These are phyloP conservation scores for Aureobasidium uvarum DNA, from an alignment of 2,329 filamentous ascomycete species.

Conservation along the genomic window DNA sequence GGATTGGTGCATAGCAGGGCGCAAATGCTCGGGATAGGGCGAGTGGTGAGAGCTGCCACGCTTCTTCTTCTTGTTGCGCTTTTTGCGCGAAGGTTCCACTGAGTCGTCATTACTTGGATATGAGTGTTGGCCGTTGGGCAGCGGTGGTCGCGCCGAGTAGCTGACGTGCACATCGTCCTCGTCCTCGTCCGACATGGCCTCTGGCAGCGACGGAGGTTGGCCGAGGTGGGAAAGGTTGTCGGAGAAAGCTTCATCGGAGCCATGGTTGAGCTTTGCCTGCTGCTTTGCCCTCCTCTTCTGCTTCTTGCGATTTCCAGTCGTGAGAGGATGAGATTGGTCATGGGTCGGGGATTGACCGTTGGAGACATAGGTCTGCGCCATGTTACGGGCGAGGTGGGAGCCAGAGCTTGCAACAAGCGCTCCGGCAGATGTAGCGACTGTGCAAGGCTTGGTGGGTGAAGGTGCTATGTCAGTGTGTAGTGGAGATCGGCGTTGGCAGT, in stretches of 20 bases:
- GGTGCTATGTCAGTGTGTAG: slow-evolving; percentile 19
- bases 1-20: slow-evolving; percentile 30
- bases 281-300: slow-evolving; percentile 86
- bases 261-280: slow-evolving; percentile 57
- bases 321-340: slow-evolving; percentile 36
- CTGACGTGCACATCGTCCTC: slow-evolving; percentile 40
- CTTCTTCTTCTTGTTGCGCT: slow-evolving; percentile 30
- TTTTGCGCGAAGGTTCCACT: slow-evolving; percentile 20
- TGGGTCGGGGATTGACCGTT: slow-evolving; percentile 29
- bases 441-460: background rate
- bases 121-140: slow-evolving; percentile 44
- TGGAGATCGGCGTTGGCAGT: slow-evolving; percentile 13
- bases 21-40: slow-evolving; percentile 13
- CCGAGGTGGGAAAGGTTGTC: slow-evolving; percentile 39
- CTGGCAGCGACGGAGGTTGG: slow-evolving; percentile 32
- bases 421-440: background rate
- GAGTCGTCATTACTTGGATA: slow-evolving; percentile 13
- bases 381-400: slow-evolving; percentile 30
- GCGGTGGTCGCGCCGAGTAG: slow-evolving; percentile 32
- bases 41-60: background rate
- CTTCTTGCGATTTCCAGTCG: slow-evolving; percentile 83
- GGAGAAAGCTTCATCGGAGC: slow-evolving; percentile 26
- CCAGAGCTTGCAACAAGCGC: slow-evolving; percentile 27
- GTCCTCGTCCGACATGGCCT: slow-evolving; percentile 48
- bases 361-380: slow-evolving; percentile 32